Evolutionary conservation across 2,329 filamentous ascomycete genomes (phyloP), one percentile per base, ranked within the genome.

Genomic region (Fusarium acutatum): DNA sequence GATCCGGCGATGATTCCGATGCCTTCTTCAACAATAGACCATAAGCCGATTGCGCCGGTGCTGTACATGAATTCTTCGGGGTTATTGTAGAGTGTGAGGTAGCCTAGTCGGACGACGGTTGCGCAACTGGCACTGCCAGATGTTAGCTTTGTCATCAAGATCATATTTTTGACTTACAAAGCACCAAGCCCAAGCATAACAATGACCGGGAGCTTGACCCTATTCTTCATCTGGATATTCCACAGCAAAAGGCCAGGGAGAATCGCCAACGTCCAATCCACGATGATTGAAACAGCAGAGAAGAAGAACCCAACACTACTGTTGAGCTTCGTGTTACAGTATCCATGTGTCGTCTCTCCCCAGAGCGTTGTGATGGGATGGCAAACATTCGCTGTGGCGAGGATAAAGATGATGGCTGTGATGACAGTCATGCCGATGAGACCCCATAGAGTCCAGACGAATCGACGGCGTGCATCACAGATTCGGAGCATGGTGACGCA

Each of bases 401-500:
- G 58, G 28, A 77, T 71, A 20, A 75, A 72, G 24, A 79, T 68
- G 11, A 74, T 32, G 4, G 72, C 67, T 15, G 72, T 52, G 7
- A 77, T 35, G 3, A 43, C 6, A 6, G 67, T 66, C 26, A 76
- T 32, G 5, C 24, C 46, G 4, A 77, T 68, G 43, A 77, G 40
- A 5, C n/a, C 68, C 56, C 60, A 71, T 3, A 77, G 64, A 2
- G 61, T 74, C 59, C 40, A 70, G 7, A 72, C 71, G 34, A 67
- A 75, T 9, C 65, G 59, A 26, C 68, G 72, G 4, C 72, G 69
- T 0, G 65, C 8, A 41, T 72, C 73, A 17, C 78, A 69, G 7
- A 80, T 80, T 18, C 79, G 77, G 7, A 80, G 69, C 46, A 80
- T 75, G 0, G 77, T 78, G 3, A 78, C 71, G 41, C 79, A 76